A percentile compares a stretch with the other conserved stretches of the same genome.
Conservation (phyloP, 2,329 filamentous ascomycete genomes). For the Paraphoma sp. region DNA sequence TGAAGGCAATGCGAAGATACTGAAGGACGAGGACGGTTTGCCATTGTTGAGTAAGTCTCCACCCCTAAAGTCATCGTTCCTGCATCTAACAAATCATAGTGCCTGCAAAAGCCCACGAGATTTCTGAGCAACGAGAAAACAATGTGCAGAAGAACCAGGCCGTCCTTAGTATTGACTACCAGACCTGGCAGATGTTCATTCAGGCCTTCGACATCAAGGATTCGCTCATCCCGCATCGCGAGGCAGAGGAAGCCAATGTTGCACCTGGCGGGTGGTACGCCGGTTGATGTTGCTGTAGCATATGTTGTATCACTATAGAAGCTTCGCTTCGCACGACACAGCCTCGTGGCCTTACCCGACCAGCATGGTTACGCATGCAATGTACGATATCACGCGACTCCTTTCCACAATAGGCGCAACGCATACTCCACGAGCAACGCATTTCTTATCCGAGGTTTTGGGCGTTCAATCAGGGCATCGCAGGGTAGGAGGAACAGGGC, state of each 20-base stretch:
- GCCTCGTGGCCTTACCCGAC: too few relatives aligned
- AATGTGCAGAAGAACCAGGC: slow-evolving; percentile 72
- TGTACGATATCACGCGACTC: not conserved
- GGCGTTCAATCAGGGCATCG: not conserved
- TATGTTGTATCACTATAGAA: not conserved
- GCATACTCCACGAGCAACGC: not conserved
- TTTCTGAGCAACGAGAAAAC: slow-evolving; percentile 63
- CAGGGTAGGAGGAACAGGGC: not conserved
- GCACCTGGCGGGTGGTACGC: slow-evolving; percentile 35
- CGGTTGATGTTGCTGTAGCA: not conserved
- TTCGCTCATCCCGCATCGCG: slow-evolving; percentile 82
- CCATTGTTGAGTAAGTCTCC: slow-evolving; percentile 76
- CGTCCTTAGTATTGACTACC: slow-evolving; percentile 85
- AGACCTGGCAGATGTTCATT: slow-evolving; percentile 80
- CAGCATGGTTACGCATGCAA: too few relatives aligned
- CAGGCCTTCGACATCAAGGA: slow-evolving; percentile 77
- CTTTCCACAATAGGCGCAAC: not conserved
- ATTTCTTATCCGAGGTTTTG: not conserved
- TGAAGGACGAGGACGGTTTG: slow-evolving; percentile 73
- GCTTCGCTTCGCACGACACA: not conserved
- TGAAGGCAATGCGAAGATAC: slow-evolving; percentile 80
- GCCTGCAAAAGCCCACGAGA: slow-evolving; percentile 54
- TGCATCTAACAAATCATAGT: slow-evolving; percentile 37
- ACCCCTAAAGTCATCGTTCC: too few relatives aligned
- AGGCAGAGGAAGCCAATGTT: slow-evolving; percentile 33